These are phyloP conservation scores for Cutaneotrichosporon arboriforme DNA, from an alignment of 1,284 basidiomycete genomes.

Conservation along the genomic window DNA sequence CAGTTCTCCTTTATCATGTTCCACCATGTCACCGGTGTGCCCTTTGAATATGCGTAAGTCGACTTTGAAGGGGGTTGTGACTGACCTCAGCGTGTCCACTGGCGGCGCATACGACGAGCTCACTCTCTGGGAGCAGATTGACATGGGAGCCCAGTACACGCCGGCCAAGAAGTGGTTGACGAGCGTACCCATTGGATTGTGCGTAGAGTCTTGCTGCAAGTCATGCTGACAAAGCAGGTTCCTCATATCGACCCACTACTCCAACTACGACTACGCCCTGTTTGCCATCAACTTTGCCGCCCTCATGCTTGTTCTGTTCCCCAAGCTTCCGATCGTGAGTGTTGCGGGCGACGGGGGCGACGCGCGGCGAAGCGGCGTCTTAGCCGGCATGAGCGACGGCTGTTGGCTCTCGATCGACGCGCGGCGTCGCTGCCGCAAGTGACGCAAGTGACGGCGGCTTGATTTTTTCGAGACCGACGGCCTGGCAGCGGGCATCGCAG, in stretches of 20 bases:
- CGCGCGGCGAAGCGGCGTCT: too few species aligned
- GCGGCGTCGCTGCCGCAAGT: too few species aligned
- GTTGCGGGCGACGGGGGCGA: too few species aligned
- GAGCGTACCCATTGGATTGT: conserved; percentile 84
- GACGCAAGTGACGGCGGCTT: too few species aligned
- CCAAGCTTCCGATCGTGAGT: conserved; percentile 72
- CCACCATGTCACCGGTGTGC: conserved; percentile 95
- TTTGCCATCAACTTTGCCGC: conserved; percentile 89
- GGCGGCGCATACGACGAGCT: conserved; percentile 95
- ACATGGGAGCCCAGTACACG: conserved; percentile 96
- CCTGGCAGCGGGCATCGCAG: too few species aligned
- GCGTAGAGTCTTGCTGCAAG: conserved; percentile 44
- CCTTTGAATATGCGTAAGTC: conserved; percentile 67
- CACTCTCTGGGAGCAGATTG: conserved; percentile 99
- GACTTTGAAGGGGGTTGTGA: conserved; percentile 1
- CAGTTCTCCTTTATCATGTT: conserved; percentile 97
- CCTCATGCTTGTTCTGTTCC: conserved; percentile 75
- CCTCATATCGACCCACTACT: conserved; percentile 95
- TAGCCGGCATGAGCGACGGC: too few species aligned
- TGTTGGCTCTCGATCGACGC: too few species aligned
- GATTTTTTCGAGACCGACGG: too few species aligned
- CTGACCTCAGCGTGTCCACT: conserved; percentile 49
- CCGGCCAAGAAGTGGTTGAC: conserved; percentile 98
- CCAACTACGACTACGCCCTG: conserved; percentile 85
- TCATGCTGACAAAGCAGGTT: conserved; percentile 58